These are phyloP conservation scores for Saraca asoca DNA, from an alignment of 331 rosid genomes.

Conservation along the genomic window DNA sequence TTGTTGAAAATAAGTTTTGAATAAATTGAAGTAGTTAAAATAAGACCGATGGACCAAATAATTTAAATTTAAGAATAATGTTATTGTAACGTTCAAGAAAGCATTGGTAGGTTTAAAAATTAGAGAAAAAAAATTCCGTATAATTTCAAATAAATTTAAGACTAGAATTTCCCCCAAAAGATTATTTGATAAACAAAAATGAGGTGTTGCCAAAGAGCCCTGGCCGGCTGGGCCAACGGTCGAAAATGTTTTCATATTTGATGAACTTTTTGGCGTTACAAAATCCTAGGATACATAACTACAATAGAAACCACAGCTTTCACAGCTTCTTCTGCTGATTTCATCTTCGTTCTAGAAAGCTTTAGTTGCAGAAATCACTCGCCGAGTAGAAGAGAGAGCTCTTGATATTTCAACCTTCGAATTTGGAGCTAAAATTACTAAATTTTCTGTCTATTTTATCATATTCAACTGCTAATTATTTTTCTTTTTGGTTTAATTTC, in stretches of 20 bases:
- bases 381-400: not conserved
- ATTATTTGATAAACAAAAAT: too few relatives aligned
- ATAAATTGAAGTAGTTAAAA: too few relatives aligned
- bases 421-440: not conserved
- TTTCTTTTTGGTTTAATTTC: not conserved
- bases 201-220: too few relatives aligned
- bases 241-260: slow-evolving; percentile 30
- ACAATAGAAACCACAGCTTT: slow-evolving; percentile 21
- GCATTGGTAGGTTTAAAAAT: too few relatives aligned
- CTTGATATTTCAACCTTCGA: not conserved
- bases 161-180: too few relatives aligned
- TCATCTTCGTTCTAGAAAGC: slow-evolving; percentile 4
- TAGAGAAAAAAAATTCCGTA: too few relatives aligned
- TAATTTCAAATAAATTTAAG: too few relatives aligned
- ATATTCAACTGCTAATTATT: not conserved
- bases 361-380: not conserved
- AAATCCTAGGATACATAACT: not conserved
- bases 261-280: slow-evolving; percentile 40
- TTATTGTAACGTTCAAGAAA: too few relatives aligned
- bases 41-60: too few relatives aligned
- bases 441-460: not conserved
- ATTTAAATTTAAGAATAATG: too few relatives aligned
- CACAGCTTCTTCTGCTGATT: not conserved
- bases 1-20: too few relatives aligned
- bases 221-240: slow-evolving; percentile 47